A percentile compares a stretch with the other conserved stretches of the same genome.
These are phyloP conservation scores for Microstroma glucosiphilum DNA, from an alignment of 1,284 basidiomycete genomes.

Conservation along the genomic window DNA sequence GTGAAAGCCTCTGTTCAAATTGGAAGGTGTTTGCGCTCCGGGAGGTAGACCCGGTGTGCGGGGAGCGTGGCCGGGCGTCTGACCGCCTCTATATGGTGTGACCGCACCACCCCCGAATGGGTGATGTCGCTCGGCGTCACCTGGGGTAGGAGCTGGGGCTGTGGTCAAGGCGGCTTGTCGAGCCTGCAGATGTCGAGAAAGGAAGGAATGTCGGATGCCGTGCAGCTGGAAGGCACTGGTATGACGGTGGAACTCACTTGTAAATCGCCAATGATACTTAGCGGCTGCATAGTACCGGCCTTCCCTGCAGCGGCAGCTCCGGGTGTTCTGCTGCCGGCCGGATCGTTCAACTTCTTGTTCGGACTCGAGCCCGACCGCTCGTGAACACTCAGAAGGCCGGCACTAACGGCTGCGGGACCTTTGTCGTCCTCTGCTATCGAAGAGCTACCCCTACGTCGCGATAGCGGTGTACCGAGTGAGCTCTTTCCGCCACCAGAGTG, in stretches of 20 bases:
- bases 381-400: background rate
- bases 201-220: too few species aligned
- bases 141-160: constrained; percentile 14
- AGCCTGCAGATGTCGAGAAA: background rate
- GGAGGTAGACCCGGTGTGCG: constrained; percentile 12
- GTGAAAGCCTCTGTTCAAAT: background rate
- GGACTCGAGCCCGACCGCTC: background rate
- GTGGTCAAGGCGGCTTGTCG: background rate
- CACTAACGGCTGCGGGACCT: background rate
- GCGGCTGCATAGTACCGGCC: constrained; percentile 31
- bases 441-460: background rate
- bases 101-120: constrained; percentile 44
- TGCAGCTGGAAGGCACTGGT: too few species aligned
- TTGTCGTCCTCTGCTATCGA: background rate
- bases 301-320: constrained; percentile 31
- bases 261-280: constrained; percentile 50
- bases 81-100: constrained; percentile 34
- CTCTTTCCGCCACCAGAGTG: background rate
- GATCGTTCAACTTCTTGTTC: background rate
- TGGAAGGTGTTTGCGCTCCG: background rate
- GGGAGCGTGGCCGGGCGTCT: constrained; percentile 29
- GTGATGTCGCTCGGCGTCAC: constrained; percentile 33
- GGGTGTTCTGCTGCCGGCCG: constrained; percentile 23
- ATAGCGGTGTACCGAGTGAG: background rate
- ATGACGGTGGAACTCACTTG: constrained; percentile 18